phyloP scores from a whole-genome alignment of 164 flowering plant genomes.

The Warburgia ugandensis region DNA sequence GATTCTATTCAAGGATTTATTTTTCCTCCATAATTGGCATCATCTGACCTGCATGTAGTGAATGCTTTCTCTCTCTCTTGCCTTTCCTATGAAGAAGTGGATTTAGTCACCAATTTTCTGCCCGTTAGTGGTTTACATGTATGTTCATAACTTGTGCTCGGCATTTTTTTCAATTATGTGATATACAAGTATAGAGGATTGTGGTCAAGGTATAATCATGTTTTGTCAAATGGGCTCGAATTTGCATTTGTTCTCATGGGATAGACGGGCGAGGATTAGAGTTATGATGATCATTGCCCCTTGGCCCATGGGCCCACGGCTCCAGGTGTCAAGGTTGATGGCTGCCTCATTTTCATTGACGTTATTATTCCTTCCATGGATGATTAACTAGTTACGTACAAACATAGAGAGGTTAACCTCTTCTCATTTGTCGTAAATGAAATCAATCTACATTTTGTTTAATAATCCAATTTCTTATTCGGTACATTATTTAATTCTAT shows the following conservation, averaged over 20 bases:
- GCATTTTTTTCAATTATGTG: neutral
- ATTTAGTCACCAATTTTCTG: neutral
- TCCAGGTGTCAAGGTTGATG: neutral
- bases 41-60: neutral
- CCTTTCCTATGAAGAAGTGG: neutral
- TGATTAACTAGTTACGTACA: too few species aligned
- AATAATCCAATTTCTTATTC: too few species aligned
- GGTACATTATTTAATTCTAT: too few species aligned
- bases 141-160: neutral
- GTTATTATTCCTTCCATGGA: too few species aligned
- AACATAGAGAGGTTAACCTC: too few species aligned
- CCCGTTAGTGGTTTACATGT: neutral
- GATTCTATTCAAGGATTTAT: neutral
- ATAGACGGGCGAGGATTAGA: neutral
- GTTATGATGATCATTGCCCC: conserved; percentile 1
- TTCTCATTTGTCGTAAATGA: too few species aligned
- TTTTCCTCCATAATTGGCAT: neutral
- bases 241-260: neutral
- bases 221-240: neutral
- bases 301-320: conserved; percentile 1
- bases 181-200: neutral
- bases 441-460: too few species aligned
- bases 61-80: neutral
- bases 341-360: neutral
- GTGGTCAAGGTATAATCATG: conserved; percentile 1